Percentiles rank a stretch among this genome's conserved stretches.
phyloP scores from a whole-genome alignment of 148 eudicot genomes.

The Talinum fruticosum region DNA sequence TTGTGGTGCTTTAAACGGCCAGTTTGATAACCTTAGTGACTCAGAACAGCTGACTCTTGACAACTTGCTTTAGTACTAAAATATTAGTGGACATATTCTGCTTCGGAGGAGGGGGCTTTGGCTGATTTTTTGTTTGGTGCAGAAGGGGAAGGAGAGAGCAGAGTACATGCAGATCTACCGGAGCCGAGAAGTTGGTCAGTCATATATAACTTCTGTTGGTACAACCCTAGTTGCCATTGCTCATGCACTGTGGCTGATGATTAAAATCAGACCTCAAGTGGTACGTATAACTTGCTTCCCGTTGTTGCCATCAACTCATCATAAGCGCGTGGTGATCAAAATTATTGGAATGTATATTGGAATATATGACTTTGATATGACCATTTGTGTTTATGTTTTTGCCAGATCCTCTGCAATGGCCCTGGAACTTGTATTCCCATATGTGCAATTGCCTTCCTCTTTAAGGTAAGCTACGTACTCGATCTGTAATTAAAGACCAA shows the following conservation, averaged over 20 bases:
- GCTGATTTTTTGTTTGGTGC: conserved; percentile 21
- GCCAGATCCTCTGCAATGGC: conserved; percentile 87
- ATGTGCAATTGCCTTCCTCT: conserved; percentile 66
- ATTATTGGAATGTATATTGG: too few species aligned
- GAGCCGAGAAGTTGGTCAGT: conserved; percentile 94
- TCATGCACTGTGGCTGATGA: conserved; percentile 85
- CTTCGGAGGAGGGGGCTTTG: not conserved
- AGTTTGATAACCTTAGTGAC: too few species aligned
- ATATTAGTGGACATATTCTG: not conserved
- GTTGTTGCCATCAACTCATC: not conserved
- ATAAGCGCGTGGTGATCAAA: not conserved
- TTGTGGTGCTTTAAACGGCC: not conserved
- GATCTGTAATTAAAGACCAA: not conserved
- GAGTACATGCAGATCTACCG: conserved; percentile 81
- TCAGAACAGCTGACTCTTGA: not conserved
- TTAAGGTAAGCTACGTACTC: conserved; percentile 52
- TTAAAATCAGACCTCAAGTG: conserved; percentile 90
- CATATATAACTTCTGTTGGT: conserved; percentile 77
- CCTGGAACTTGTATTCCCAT: conserved; percentile 93
- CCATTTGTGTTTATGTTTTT: not conserved
- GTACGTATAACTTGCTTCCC: conserved; percentile 30
- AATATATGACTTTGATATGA: not conserved
- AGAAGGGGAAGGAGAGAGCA: conserved; percentile 42
- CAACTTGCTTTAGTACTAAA: not conserved
- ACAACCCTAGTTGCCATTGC: conserved; percentile 77